Evolutionary conservation across 2,329 filamentous ascomycete genomes (phyloP).

Genomic region (Drechslera avenae): DNA sequence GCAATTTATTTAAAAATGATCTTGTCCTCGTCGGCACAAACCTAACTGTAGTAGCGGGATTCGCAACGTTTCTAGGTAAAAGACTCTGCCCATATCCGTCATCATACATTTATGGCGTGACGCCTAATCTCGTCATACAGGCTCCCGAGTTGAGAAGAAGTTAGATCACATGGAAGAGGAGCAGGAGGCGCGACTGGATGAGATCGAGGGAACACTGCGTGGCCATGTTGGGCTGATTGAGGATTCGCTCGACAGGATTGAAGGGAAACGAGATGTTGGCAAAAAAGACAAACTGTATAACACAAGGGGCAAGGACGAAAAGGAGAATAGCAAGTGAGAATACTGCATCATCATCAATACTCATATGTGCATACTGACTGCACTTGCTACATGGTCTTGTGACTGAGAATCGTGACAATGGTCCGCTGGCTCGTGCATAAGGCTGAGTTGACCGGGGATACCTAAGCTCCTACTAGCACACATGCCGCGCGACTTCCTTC

Average conservation of each 20-base stretch:
- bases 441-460: constrained; percentile 2
- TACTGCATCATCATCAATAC: too few species aligned
- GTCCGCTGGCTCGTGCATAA: constrained; percentile 6
- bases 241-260: constrained; percentile 52
- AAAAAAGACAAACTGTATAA: constrained; percentile 46
- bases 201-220: constrained; percentile 54
- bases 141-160: constrained; percentile 15
- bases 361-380: neutral
- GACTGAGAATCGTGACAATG: neutral
- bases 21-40: constrained; percentile 13
- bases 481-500: neutral
- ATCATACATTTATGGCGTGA: neutral
- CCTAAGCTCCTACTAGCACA: neutral
- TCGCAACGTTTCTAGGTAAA: constrained; percentile 15
- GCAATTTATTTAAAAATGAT: constrained; percentile 18
- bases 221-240: constrained; percentile 56
- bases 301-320: constrained; percentile 11
- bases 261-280: constrained; percentile 45
- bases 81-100: too few species aligned
- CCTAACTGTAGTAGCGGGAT: constrained; percentile 11
- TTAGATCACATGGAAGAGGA: constrained; percentile 53
- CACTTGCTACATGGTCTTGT: neutral
- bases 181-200: constrained; percentile 54
- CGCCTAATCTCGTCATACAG: neutral
- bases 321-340: constrained; percentile 2